Conservation (phyloP, 2,329 filamentous ascomycete genomes). For the Penicillium fuscoglaucum region DNA sequence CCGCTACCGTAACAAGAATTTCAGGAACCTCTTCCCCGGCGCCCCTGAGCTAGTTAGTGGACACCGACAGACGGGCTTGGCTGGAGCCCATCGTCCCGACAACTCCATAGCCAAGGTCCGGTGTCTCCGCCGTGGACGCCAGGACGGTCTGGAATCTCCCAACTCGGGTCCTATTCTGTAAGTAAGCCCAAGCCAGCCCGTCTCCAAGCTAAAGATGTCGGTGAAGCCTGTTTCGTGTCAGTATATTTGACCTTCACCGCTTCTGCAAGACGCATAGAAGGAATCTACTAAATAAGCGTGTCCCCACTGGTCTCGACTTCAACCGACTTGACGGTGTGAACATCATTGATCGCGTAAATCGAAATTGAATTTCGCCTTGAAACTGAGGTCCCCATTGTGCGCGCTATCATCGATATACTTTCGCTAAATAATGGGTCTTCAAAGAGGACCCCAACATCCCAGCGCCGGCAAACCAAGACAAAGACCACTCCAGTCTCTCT, state of each 20-base stretch:
- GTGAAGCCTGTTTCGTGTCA: constrained; percentile 19
- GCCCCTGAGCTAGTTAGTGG: constrained; percentile 35
- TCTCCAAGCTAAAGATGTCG: constrained; percentile 21
- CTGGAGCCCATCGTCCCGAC: constrained; percentile 26
- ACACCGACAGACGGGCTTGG: constrained; percentile 24
- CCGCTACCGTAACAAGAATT: constrained; percentile 32
- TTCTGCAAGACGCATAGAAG: constrained; percentile 7
- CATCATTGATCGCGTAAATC: constrained; percentile 4
- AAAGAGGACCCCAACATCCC: constrained; percentile 13
- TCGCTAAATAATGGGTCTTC: constrained; percentile 25
- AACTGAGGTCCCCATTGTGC: constrained; percentile 18
- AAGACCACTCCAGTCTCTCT: constrained; percentile 12
- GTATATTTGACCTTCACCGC: constrained; percentile 21
- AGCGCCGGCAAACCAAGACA: constrained; percentile 14
- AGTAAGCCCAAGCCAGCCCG: constrained; percentile 6
- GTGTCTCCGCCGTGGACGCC: constrained; percentile 15
- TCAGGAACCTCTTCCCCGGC: constrained; percentile 36
- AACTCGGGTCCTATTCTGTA: not conserved
- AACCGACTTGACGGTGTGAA: constrained; percentile 6
- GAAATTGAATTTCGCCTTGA: not conserved
- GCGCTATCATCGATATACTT: constrained; percentile 24
- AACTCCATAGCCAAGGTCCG: constrained; percentile 17
- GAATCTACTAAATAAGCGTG: constrained; percentile 5
- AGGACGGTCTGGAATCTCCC: constrained; percentile 25
- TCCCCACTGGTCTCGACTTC: constrained; percentile 7